These are phyloP conservation scores for Toxoplasma gondii DNA, from an alignment of 169 alveolate genomes.

Conservation along the genomic window DNA sequence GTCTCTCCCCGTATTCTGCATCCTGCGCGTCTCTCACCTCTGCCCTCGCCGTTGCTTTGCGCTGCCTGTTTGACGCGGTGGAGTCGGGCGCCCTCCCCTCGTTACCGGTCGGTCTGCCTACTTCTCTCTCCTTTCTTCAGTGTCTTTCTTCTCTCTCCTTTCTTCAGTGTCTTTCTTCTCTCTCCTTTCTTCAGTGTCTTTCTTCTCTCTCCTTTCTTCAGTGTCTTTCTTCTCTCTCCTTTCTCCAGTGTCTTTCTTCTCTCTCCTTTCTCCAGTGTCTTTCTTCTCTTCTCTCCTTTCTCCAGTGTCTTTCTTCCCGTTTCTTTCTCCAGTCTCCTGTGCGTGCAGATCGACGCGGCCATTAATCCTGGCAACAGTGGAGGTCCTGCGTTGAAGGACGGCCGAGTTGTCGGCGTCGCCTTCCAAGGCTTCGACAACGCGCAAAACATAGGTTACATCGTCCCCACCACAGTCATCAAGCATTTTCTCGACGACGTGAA, in stretches of 20 bases:
- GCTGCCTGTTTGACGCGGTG: neutral
- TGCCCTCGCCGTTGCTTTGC: neutral
- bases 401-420: conserved; percentile 86
- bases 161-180: no score
- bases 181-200: no score
- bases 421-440: conserved; percentile 86
- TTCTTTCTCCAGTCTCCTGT: conserved; percentile 73
- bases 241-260: neutral
- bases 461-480: conserved; percentile 79
- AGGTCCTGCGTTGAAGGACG: conserved; percentile 86
- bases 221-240: conserved; percentile 74
- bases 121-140: no score
- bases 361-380: conserved; percentile 91
- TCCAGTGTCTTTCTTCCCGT: neutral
- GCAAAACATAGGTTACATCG: conserved; percentile 83
- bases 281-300: neutral
- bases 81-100: conserved; percentile 88
- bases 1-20: neutral
- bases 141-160: no score
- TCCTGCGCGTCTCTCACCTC: neutral
- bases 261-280: neutral
- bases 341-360: conserved; percentile 91
- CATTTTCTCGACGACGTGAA: conserved; percentile 79
- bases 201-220: no score
- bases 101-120: conserved; percentile 89